phyloP scores from a whole-genome alignment of 176 grass and related monocot genomes.

The Secale cereale region DNA sequence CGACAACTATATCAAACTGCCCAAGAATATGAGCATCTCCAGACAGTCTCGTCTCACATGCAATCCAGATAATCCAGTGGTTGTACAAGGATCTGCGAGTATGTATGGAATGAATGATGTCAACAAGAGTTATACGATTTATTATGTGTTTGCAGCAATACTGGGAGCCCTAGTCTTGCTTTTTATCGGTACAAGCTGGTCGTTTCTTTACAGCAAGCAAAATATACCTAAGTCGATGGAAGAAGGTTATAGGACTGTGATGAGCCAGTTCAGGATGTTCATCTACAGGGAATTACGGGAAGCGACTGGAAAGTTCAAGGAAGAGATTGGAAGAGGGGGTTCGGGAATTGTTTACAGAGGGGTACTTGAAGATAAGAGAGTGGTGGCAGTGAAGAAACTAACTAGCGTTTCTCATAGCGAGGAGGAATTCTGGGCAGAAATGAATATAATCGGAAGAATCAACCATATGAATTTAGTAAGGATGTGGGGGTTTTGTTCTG shows the following conservation, averaged over 20 bases:
- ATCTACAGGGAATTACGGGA: slow-evolving; percentile 51
- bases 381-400: slow-evolving; percentile 67
- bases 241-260: slow-evolving; percentile 63
- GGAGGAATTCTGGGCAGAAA: slow-evolving; percentile 56
- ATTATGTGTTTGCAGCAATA: slow-evolving; percentile 51
- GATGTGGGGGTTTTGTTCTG: slow-evolving; percentile 59
- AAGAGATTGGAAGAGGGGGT: slow-evolving; percentile 70
- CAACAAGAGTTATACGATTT: slow-evolving; percentile 40
- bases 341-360: slow-evolving; percentile 68
- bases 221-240: slow-evolving; percentile 46
- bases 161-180: slow-evolving; percentile 48
- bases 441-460: slow-evolving; percentile 56
- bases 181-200: slow-evolving; percentile 56
- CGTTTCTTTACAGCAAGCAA: slow-evolving; percentile 51
- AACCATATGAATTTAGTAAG: slow-evolving; percentile 70
- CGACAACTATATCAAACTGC: slow-evolving; percentile 54
- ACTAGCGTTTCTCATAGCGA: slow-evolving; percentile 40
- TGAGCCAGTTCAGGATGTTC: slow-evolving; percentile 60
- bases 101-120: slow-evolving; percentile 29
- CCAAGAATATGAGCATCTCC: slow-evolving; percentile 24
- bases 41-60: slow-evolving; percentile 30
- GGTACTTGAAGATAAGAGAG: slow-evolving; percentile 53
- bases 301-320: slow-evolving; percentile 64
- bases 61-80: not conserved
- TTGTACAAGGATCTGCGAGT: slow-evolving; percentile 32